phyloP scores from a whole-genome alignment of 768 basidiomycete genomes.

The Dictyophora rubrovolvata region DNA sequence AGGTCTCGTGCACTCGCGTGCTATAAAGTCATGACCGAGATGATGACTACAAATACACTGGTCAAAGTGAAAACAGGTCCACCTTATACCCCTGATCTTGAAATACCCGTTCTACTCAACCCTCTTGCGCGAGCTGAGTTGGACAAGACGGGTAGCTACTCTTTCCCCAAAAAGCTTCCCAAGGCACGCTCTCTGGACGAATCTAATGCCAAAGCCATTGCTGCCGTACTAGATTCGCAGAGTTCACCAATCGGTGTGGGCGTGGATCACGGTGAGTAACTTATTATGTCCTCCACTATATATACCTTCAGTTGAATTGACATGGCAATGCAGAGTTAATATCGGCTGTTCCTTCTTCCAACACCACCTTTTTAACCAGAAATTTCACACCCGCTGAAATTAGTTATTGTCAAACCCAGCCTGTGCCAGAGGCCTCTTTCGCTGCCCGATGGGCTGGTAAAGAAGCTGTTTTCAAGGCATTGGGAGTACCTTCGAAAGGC shows the following conservation, averaged over 20 bases:
- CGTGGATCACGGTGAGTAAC: slow-evolving; percentile 70
- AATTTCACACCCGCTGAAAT: slow-evolving; percentile 92
- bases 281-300: neutral
- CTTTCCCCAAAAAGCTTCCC: slow-evolving; percentile 58
- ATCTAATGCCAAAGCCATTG: slow-evolving; percentile 58
- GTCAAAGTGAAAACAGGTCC: slow-evolving; percentile 93
- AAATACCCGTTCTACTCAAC: slow-evolving; percentile 81
- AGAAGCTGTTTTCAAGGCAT: slow-evolving; percentile 94
- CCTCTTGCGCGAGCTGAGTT: slow-evolving; percentile 78
- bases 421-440: slow-evolving; percentile 81
- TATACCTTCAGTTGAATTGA: slow-evolving; percentile 8
- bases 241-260: slow-evolving; percentile 65
- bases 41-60: slow-evolving; percentile 89
- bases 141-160: slow-evolving; percentile 83
- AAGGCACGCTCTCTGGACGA: slow-evolving; percentile 41
- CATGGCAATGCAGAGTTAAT: slow-evolving; percentile 61
- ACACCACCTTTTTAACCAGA: slow-evolving; percentile 75
- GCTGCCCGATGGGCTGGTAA: slow-evolving; percentile 97
- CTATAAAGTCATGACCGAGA: slow-evolving; percentile 89
- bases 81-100: slow-evolving; percentile 80
- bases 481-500: slow-evolving; percentile 83
- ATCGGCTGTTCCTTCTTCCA: slow-evolving; percentile 81
- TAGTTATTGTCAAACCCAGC: slow-evolving; percentile 77
- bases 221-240: slow-evolving; percentile 39
- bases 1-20: slow-evolving; percentile 54